Conservation (phyloP, 2,329 filamentous ascomycete species). For the Aureobasidium sp. region DNA sequence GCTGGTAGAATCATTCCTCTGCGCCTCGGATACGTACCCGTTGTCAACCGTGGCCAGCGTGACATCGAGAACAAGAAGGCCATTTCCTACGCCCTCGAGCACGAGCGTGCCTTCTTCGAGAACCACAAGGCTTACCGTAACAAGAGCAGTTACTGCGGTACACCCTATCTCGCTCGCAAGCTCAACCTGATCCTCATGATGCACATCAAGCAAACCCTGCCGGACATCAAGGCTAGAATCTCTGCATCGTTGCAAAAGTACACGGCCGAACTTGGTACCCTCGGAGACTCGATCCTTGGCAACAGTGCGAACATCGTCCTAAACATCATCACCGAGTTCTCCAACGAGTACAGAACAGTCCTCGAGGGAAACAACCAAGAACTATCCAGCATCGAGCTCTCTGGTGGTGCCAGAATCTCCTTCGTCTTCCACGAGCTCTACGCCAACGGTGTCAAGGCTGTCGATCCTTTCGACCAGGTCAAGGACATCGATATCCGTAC, state of each 20-base stretch:
- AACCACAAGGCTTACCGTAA: conserved; percentile 98
- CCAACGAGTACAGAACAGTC: conserved; percentile 93
- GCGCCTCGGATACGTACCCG: conserved; percentile 88
- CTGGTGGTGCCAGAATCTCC: conserved; percentile 93
- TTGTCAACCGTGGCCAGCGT: conserved; percentile 94
- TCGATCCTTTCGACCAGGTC: conserved; percentile 94
- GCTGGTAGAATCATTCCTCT: conserved; percentile 95
- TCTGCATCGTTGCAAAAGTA: conserved; percentile 93
- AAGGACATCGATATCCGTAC: conserved; percentile 97
- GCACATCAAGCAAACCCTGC: conserved; percentile 99
- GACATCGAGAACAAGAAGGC: conserved; percentile 98
- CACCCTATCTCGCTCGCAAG: conserved; percentile 91
- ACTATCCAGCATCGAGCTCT: conserved; percentile 86
- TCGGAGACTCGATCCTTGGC: conserved; percentile 90
- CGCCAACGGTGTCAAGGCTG: conserved; percentile 91
- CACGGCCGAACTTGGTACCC: conserved; percentile 63
- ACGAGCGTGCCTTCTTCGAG: conserved; percentile 95
- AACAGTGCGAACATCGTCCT: conserved; percentile 95
- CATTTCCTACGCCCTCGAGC: conserved; percentile 81
- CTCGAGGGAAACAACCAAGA: conserved; percentile 95
- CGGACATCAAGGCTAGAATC: conserved; percentile 96
- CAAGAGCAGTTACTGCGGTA: conserved; percentile 97
- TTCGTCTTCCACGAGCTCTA: conserved; percentile 99
- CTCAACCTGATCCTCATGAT: conserved; percentile 99
- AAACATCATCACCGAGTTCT: conserved; percentile 98